These are phyloP conservation scores for Antitrichia curtipendula DNA, from an alignment of 225 moss, liverwort and hornwort species.

Conservation along the genomic window DNA sequence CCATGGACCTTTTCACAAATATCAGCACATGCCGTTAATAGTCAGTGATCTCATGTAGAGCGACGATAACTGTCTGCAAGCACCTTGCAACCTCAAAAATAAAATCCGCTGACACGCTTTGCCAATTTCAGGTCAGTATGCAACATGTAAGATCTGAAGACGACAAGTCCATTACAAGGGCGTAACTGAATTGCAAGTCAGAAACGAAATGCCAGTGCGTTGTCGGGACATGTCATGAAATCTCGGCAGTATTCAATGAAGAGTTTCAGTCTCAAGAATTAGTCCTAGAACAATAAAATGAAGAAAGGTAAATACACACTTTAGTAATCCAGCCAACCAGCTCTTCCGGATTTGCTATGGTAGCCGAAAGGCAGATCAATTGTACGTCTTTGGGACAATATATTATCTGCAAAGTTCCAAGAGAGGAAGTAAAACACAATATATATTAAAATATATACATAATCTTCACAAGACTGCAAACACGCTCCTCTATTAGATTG, in stretches of 20 bases:
- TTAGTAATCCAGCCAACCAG: constrained; percentile 67
- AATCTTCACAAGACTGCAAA: not conserved
- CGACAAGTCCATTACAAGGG: not conserved
- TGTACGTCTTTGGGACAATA: constrained; percentile 70
- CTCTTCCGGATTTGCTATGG: constrained; percentile 73
- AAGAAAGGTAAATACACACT: not conserved
- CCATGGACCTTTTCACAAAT: constrained; percentile 58
- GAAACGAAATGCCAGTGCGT: not conserved
- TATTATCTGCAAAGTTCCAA: constrained; percentile 33
- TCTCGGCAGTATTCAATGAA: not conserved
- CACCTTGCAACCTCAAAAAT: not conserved
- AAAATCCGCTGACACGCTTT: not conserved
- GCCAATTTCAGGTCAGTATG: not conserved
- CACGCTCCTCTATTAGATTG: not conserved
- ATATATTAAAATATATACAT: too few relatives aligned
- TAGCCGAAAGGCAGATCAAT: constrained; percentile 75
- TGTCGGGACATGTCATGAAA: not conserved
- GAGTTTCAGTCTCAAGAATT: not conserved
- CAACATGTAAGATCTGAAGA: not conserved
- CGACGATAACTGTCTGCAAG: not conserved
- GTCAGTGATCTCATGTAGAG: not conserved
- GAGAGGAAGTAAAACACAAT: not conserved
- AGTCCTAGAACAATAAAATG: not conserved
- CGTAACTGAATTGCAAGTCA: not conserved
- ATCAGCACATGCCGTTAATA: not conserved